phyloP scores from a whole-genome alignment of 2,329 filamentous ascomycete genomes.

The Ophiostoma ips region DNA sequence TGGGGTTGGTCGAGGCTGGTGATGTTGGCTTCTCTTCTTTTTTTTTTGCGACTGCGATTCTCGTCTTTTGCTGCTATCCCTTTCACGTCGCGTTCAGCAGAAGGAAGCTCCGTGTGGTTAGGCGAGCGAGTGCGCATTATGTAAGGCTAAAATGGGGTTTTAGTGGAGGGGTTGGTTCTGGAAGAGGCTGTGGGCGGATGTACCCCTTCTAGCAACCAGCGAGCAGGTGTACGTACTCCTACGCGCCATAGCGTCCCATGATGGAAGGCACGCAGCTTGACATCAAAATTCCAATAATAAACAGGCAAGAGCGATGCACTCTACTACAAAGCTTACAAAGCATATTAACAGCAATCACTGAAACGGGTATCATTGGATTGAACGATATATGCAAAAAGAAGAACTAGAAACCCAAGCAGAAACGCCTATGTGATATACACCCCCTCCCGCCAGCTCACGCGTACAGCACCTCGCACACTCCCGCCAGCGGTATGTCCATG shows the following conservation, averaged over 20 bases:
- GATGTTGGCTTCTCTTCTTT: not conserved
- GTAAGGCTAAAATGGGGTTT: conserved; percentile 1
- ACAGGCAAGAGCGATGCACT: no score
- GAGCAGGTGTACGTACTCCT: not conserved
- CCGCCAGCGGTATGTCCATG: conserved; percentile 89
- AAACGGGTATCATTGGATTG: conserved; percentile 2
- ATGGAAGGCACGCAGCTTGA: no score
- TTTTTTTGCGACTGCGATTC: not conserved
- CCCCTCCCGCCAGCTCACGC: no score
- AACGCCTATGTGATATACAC: no score
- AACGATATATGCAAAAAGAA: no score
- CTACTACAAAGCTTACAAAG: no score
- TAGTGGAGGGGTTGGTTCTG: conserved; percentile 12
- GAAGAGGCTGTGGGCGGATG: not conserved
- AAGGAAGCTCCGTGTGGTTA: no score
- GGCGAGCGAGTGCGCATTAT: not conserved
- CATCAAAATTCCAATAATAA: no score
- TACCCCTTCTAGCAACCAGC: not conserved
- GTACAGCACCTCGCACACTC: conserved; percentile 90
- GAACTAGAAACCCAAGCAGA: no score
- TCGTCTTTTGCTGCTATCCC: conserved; percentile 4
- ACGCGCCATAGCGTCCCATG: not conserved
- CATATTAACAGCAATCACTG: not conserved
- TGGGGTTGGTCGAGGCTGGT: not conserved
- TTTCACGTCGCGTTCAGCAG: conserved; percentile 2